Base-by-base conservation (phyloP, 1,139 yeast genomes). In the Saccharomycopsis phalli region DNA sequence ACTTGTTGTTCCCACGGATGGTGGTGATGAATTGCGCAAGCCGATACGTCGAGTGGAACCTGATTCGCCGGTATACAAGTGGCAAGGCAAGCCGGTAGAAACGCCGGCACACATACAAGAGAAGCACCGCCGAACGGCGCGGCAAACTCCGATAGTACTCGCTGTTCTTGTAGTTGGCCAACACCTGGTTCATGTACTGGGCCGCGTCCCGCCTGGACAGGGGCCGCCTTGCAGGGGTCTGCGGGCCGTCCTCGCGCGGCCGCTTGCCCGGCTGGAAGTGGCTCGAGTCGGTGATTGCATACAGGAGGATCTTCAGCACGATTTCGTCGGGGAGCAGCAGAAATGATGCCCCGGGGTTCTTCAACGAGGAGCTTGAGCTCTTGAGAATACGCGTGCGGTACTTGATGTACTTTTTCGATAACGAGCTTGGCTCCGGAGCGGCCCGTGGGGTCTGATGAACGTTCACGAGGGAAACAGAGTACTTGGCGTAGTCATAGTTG, bases 1-100 rank as follows among this genome's bases (percentile, higher is more conserved):
- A 66, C 3, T 62, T 63, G 2, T 72, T 66, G 49, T 71, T 71
- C 38, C 70, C 62, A 34, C 81, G 63, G 16, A 84, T 58, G 7
- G 76, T 68, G 1, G 87, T 68, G 7, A 84, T 74, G 53, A 84
- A 77, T 57, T 83, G 94, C 1, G 83, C 91, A 43, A 82, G 71
- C 36, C 94, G 61, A 53, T 78, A 84, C 4, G 87, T 76, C 3
- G 91, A 76, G 0, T 73, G 68, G 50, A 84, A 70, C 13, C 52
- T 49, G 11, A 87, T 72, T n/a, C 59, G 49, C 17, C 62, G 56
- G 54, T 81, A 84, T 17, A 81, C 59, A 26, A 67, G 62, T 2
- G 69, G 69, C 50, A 76, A 74, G 7, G 76, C 65, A n/a, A 72
- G 60, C 34, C 55, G 58, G 52, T 77, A 70, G 49, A 79, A 69